These are phyloP conservation scores for Microglena sp. DNA, from an alignment of 139 green algal genomes.

Conservation along the genomic window DNA sequence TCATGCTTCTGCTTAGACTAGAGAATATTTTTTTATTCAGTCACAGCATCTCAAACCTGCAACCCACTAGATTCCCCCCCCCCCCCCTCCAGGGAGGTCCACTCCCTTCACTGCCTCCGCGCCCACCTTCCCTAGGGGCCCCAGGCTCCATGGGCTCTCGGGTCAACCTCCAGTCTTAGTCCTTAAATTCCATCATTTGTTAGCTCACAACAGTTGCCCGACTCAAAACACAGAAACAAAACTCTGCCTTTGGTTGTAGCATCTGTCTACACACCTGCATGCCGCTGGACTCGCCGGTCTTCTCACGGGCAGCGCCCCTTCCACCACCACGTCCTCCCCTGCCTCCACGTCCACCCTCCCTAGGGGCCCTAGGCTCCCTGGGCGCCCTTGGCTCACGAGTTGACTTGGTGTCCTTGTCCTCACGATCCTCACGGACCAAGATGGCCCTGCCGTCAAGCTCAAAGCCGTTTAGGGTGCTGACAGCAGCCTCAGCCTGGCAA, in stretches of 20 bases:
- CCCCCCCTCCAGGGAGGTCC: slow-evolving; percentile 9
- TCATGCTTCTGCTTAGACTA: too few species aligned
- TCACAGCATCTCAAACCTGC: too few species aligned
- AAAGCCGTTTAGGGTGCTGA: slow-evolving; percentile 62
- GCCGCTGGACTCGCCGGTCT: slow-evolving; percentile 38
- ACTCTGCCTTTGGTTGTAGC: too few species aligned
- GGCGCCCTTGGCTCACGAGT: slow-evolving; percentile 20
- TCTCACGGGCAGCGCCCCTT: background rate
- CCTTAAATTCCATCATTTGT: too few species aligned
- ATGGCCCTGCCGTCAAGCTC: slow-evolving; percentile 80
- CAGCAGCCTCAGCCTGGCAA: slow-evolving; percentile 63
- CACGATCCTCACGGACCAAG: slow-evolving; percentile 84
- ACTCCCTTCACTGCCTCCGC: slow-evolving; percentile 8
- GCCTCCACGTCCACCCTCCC: slow-evolving; percentile 5
- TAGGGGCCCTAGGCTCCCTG: slow-evolving; percentile 8
- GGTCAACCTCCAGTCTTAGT: too few species aligned
- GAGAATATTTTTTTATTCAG: too few species aligned
- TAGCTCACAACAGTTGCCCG: too few species aligned
- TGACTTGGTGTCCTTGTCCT: slow-evolving; percentile 87
- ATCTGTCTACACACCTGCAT: slow-evolving; percentile 58
- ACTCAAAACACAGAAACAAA: too few species aligned
- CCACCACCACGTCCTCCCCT: slow-evolving; percentile 14
- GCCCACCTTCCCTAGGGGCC: slow-evolving; percentile 8
- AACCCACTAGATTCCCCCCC: slow-evolving; percentile 44
- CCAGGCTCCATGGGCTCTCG: slow-evolving; percentile 3